These are phyloP conservation scores for Tetramitus jugosus DNA, from an alignment of 208 protist species.

Conservation along the genomic window DNA sequence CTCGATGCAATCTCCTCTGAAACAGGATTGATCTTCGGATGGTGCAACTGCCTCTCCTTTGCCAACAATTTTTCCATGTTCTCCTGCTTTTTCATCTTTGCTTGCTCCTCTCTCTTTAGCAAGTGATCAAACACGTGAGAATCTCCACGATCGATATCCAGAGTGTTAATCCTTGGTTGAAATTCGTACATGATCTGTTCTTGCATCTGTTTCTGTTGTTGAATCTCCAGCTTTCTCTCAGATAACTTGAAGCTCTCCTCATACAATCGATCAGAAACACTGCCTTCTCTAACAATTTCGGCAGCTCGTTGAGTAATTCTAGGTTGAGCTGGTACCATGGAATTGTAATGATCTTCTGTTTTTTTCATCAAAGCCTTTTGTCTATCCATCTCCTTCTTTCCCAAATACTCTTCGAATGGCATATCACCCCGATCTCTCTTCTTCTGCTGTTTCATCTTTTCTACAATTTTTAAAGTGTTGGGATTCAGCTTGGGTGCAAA, in stretches of 20 bases:
- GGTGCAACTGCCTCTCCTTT: slow-evolving; percentile 31
- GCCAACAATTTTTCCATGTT: slow-evolving; percentile 20
- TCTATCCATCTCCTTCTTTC: slow-evolving; percentile 49
- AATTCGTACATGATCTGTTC: slow-evolving; percentile 34
- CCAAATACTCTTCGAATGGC: slow-evolving; percentile 52
- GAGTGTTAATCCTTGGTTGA: slow-evolving; percentile 49
- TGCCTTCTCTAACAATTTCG: slow-evolving; percentile 40
- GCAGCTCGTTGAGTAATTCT: slow-evolving; percentile 56
- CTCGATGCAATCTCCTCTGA: slow-evolving; percentile 54
- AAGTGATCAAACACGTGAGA: slow-evolving; percentile 40
- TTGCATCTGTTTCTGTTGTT: slow-evolving; percentile 24
- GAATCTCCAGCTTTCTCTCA: slow-evolving; percentile 42
- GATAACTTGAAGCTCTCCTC: slow-evolving; percentile 43
- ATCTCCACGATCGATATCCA: slow-evolving; percentile 6
- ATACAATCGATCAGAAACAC: slow-evolving; percentile 50
- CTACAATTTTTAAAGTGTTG: not conserved
- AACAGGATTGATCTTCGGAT: slow-evolving; percentile 57
- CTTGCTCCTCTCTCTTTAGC: slow-evolving; percentile 37
- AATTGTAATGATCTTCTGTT: slow-evolving; percentile 35
- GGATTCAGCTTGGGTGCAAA: not conserved
- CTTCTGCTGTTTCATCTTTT: slow-evolving; percentile 9
- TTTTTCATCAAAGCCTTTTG: slow-evolving; percentile 29
- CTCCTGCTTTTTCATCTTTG: slow-evolving; percentile 30
- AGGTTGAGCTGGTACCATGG: slow-evolving; percentile 35
- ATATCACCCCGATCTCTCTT: slow-evolving; percentile 27